phyloP scores from a whole-genome alignment of 2,329 filamentous ascomycete species.

The Pyrenophora teres region DNA sequence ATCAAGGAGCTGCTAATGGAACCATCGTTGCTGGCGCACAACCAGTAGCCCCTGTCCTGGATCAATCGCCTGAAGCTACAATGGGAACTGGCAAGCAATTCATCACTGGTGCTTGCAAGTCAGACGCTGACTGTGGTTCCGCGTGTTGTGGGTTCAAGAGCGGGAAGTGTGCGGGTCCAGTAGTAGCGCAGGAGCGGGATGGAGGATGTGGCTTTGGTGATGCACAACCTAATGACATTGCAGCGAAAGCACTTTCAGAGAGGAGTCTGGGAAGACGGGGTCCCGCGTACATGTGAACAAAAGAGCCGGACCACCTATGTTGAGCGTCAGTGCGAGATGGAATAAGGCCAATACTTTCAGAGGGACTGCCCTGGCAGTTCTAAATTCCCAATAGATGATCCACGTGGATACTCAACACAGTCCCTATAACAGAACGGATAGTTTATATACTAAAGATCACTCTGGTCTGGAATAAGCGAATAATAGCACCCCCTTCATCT shows the following conservation, averaged over 20 bases:
- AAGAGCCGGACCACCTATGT: too few species aligned
- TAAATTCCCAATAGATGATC: too few species aligned
- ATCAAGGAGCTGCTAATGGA: not conserved
- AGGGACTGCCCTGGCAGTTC: too few species aligned
- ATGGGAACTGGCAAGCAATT: conserved; percentile 41
- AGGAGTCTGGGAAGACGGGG: conserved; percentile 28
- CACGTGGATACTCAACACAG: too few species aligned
- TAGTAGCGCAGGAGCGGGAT: conserved; percentile 43
- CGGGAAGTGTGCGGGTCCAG: conserved; percentile 39
- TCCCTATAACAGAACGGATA: too few species aligned
- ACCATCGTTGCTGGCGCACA: not conserved
- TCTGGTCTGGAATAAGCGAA: too few species aligned
- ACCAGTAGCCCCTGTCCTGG: too few species aligned
- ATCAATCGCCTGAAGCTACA: not conserved
- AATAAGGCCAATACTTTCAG: too few species aligned
- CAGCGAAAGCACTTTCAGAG: conserved; percentile 33
- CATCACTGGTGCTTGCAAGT: conserved; percentile 47
- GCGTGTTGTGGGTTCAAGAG: conserved; percentile 45
- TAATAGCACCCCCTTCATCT: too few species aligned
- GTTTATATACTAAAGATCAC: too few species aligned
- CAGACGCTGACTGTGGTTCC: conserved; percentile 47
- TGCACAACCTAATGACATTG: conserved; percentile 41
- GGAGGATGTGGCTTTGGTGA: conserved; percentile 46
- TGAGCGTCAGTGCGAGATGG: too few species aligned
- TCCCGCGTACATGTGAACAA: conserved; percentile 25